Evolutionary conservation across 176 grass and related monocot species (phyloP), one percentile per base, ranked within the genome.

Genomic region (Aegilops umbellulata): DNA sequence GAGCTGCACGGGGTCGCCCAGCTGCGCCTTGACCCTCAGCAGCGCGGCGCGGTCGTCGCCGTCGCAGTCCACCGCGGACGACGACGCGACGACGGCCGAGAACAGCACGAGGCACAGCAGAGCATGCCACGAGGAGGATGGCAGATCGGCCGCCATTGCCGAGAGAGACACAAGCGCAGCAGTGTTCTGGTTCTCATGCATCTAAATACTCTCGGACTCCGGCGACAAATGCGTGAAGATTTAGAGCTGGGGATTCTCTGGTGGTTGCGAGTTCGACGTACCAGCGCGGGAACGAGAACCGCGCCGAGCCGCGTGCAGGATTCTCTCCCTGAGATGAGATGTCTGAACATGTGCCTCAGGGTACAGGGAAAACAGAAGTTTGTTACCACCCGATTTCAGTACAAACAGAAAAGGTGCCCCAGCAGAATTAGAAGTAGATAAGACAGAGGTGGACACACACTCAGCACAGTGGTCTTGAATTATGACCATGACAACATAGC

Each of bases 1-100:
- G 9, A 97, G 89, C 63, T 73, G 30, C 8, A 27, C 81, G 10
- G 93, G 92, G 85, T 91, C 87, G 62, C 93, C 93, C 9, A 97
- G 87, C 74, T 77, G 66, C 68, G 80, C 32, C 84, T 95, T 97
- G 10, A 97, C 69, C 6, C 27, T 90, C 19, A 95, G 46, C 36
- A 95, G 92, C 53, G 87, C 89, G 23, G 66, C 87, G 61, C 84
- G 74, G 75, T 92, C 91, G n/a, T 10, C 46, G 15, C 57, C 53
- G 30, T 84, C 11, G 87, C 90, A 90, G 87, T 86, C 87, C 83
- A 30, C 14, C 3, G 87, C 60, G 6, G 72, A 46, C 19, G 67
- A 57, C 58, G 41, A 7, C 6, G 11, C 35, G 32, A 19, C 36
- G 20, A 19, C 29, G 22, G 60, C 34, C 8, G 14, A 49, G 57